Conservation (phyloP, 2,329 filamentous ascomycete genomes). For the Phialophora expanda region DNA sequence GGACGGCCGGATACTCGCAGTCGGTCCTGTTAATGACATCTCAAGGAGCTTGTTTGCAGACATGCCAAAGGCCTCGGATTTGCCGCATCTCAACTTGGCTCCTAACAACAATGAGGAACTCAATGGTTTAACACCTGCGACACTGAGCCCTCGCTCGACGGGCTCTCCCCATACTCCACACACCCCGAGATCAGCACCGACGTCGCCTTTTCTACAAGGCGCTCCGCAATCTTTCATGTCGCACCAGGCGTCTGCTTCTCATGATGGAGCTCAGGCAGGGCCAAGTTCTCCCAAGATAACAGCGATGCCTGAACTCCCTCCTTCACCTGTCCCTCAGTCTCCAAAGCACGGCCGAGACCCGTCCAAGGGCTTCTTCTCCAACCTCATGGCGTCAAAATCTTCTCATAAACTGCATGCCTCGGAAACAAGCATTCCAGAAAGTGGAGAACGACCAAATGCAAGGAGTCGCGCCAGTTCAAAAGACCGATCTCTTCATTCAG, state of each 20-base stretch:
- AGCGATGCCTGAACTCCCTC: slow-evolving; percentile 53
- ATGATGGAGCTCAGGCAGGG: slow-evolving; percentile 29
- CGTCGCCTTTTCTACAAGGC: slow-evolving; percentile 31
- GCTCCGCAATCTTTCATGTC: slow-evolving; percentile 27
- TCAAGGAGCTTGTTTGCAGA: slow-evolving; percentile 28
- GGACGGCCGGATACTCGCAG: slow-evolving; percentile 36
- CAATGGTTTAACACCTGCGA: slow-evolving; percentile 33
- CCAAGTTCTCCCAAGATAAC: slow-evolving; percentile 51
- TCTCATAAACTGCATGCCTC: slow-evolving; percentile 51
- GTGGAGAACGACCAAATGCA: slow-evolving; percentile 35
- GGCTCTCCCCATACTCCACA: slow-evolving; percentile 34
- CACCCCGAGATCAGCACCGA: slow-evolving; percentile 31
- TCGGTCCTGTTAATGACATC: slow-evolving; percentile 34
- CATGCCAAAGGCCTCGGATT: slow-evolving; percentile 39
- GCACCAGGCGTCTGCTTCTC: slow-evolving; percentile 25
- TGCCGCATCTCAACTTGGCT: slow-evolving; percentile 37
- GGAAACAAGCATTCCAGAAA: slow-evolving; percentile 47
- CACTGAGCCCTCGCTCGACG: slow-evolving; percentile 37
- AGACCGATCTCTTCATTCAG: slow-evolving; percentile 47
- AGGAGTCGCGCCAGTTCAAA: slow-evolving; percentile 52
- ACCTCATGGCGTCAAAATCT: slow-evolving; percentile 53
- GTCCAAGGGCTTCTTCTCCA: slow-evolving; percentile 55
- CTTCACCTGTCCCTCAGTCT: slow-evolving; percentile 46
- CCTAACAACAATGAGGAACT: slow-evolving; percentile 35
- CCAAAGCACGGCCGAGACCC: slow-evolving; percentile 52